Evolutionary conservation across 129 eudicot species (phyloP), one percentile per base, ranked within the genome.

Genomic region (Centella asiatica): DNA sequence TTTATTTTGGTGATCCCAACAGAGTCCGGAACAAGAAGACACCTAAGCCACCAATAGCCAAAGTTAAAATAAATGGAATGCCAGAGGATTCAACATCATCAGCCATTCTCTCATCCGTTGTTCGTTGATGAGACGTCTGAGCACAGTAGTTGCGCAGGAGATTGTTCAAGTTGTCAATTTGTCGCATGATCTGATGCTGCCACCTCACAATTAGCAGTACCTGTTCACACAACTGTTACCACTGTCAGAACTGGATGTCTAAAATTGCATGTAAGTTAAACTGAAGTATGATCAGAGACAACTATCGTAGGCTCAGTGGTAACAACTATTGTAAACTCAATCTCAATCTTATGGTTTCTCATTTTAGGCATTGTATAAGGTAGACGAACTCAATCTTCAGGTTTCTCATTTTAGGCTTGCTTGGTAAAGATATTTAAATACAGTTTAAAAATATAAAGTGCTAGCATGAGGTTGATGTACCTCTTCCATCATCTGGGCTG

Each of bases 161-260:
- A 69, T 50, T 83, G 78, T 69, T 84, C 58, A 90, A 71, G 62
- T 73, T 86, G 75, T 90, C 95, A 20, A 90, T 39, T 42, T 87
- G 98, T 69, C 77, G 98, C 90, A 90, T 75, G 31, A 87, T 65
- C 57, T 84, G 98, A 5, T 84, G 81, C 64, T 90, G 98, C 33
- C 85, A 85, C 64, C 98, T 79, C 31, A 84, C 74, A 46, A 90
- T 73, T 14, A 77, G 76, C 40, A 83, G 20, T 58, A 90, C 71
- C 97, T 90, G 71, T 59, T 69, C 33, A 13, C 49, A 40, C 51
- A 49, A 42, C 57, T 22, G 14, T 28, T 27, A n/a, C 60, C 27
- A 58, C 9, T 15, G 27, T 52, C 42, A 33, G 33, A 22, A 70
- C 2, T 25, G 24, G 11, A 25, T 31, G 4, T 9, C 24, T 9